These are phyloP conservation scores for Ceriops zippeliana DNA, from an alignment of 345 rosid species.

Conservation along the genomic window DNA sequence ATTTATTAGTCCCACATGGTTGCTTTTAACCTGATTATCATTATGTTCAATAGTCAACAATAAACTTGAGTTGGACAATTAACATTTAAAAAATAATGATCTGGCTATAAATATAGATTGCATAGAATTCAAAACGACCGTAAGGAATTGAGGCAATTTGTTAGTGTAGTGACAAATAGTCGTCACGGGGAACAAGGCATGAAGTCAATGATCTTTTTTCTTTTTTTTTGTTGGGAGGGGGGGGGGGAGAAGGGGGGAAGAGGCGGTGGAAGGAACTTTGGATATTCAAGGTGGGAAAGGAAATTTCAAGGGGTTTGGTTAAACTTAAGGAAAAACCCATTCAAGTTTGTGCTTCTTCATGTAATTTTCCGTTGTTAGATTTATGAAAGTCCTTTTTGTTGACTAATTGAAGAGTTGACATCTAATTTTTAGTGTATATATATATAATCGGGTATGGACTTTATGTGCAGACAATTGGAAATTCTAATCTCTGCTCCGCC, in stretches of 20 bases:
- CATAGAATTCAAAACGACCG: background rate
- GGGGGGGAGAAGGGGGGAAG: too few relatives aligned
- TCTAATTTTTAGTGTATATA: background rate
- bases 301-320: constrained; percentile 28
- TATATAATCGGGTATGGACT: too few relatives aligned
- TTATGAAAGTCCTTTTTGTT: background rate
- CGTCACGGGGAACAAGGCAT: background rate
- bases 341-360: background rate
- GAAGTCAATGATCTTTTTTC: constrained; percentile 25
- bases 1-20: too few relatives aligned
- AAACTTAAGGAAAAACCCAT: background rate
- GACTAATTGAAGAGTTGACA: background rate
- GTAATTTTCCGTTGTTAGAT: background rate
- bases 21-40: too few relatives aligned
- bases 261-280: constrained; percentile 1
- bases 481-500: background rate
- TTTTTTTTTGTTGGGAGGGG: too few relatives aligned
- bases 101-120: background rate
- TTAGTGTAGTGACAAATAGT: background rate
- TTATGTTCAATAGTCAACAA: too few relatives aligned
- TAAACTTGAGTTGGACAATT: background rate
- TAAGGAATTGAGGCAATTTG: background rate
- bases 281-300: constrained; percentile 4
- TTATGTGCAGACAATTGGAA: too few relatives aligned
- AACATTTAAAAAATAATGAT: background rate